phyloP scores from a whole-genome alignment of 1,284 basidiomycete genomes.

The Mycena sp. region DNA sequence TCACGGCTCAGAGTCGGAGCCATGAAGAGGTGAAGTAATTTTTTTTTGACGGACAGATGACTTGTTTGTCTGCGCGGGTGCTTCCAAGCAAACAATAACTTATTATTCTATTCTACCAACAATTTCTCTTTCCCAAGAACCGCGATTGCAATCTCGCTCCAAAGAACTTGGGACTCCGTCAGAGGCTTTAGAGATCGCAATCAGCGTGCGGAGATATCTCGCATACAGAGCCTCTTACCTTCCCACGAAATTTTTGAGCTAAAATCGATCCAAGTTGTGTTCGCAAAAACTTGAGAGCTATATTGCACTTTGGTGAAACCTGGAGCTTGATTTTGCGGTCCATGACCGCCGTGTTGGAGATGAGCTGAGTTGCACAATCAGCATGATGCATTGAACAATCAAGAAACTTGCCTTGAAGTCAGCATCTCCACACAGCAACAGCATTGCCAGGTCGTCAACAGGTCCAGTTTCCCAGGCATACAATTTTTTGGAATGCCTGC shows the following conservation, averaged over 20 bases:
- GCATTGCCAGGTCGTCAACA: constrained; percentile 85
- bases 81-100: constrained; percentile 1
- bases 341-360: constrained; percentile 77
- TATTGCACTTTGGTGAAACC: constrained; percentile 73
- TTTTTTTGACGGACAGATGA: constrained; percentile 12
- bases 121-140: constrained; percentile 58
- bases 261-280: constrained; percentile 72
- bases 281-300: constrained; percentile 87
- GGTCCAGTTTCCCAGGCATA: constrained; percentile 98
- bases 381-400: neutral
- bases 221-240: neutral
- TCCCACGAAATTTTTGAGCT: constrained; percentile 71
- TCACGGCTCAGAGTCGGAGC: constrained; percentile 60
- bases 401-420: constrained; percentile 80
- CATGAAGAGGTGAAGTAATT: constrained; percentile 2
- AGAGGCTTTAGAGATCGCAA: constrained; percentile 50
- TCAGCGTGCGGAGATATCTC: neutral
- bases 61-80: neutral
- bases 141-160: constrained; percentile 77
- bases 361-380: constrained; percentile 57
- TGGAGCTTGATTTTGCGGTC: constrained; percentile 89
- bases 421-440: constrained; percentile 91
- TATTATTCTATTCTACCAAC: constrained; percentile 5
- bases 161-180: constrained; percentile 65
- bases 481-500: constrained; percentile 89